Evolutionary conservation across 108 stramenopile genomes (phyloP).

Genomic region (Nitzschia palea): DNA sequence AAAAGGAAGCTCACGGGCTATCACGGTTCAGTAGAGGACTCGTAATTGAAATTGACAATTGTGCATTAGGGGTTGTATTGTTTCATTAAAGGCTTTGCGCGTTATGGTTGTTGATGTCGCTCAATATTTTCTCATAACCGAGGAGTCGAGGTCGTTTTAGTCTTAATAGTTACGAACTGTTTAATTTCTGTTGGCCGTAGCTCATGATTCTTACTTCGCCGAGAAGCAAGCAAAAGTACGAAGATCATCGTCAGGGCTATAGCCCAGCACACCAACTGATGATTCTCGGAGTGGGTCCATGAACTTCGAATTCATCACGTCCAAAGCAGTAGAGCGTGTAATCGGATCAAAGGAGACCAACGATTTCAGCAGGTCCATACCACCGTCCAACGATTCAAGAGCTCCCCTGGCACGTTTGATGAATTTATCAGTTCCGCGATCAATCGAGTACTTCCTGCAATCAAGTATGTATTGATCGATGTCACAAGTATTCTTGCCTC

Average conservation of each 20-base stretch:
- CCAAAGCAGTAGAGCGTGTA: conserved; percentile 59
- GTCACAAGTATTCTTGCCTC: conserved; percentile 41
- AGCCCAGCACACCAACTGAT: conserved; percentile 17
- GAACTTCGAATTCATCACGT: conserved; percentile 78
- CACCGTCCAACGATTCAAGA: conserved; percentile 71
- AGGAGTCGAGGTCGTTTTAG: no score
- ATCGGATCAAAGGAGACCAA: conserved; percentile 73
- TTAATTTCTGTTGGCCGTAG: no score
- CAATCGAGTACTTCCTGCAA: conserved; percentile 55
- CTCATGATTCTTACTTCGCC: conserved; percentile 7
- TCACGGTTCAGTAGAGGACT: no score
- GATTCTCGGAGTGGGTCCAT: conserved; percentile 68
- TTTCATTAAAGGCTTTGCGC: no score
- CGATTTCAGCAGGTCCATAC: conserved; percentile 73
- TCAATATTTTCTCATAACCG: no score
- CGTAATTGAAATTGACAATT: no score
- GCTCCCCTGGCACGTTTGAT: conserved; percentile 63
- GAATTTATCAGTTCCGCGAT: conserved; percentile 56
- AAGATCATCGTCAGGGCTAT: conserved; percentile 29
- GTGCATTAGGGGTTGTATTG: no score
- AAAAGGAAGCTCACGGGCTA: no score
- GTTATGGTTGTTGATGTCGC: no score
- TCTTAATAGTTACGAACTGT: no score
- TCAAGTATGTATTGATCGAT: conserved; percentile 48
- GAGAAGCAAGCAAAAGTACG: conserved; percentile 39